Percentiles rank a stretch among this genome's conserved stretches.
These are phyloP conservation scores for Meyerozyma carpophila DNA, from an alignment of 1,139 yeast species.

Conservation along the genomic window DNA sequence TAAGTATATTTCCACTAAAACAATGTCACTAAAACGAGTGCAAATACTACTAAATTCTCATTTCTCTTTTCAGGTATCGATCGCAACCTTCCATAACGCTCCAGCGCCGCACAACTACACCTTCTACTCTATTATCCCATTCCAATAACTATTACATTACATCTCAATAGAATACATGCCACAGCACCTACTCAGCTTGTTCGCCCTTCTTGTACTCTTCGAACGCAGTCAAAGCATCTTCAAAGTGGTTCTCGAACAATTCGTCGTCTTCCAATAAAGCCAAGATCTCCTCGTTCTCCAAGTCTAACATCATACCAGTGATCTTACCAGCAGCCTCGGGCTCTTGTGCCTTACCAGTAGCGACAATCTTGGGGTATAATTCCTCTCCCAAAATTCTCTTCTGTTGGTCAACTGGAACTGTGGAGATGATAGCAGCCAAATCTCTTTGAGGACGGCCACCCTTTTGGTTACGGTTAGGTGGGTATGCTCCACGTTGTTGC, in stretches of 20 bases:
- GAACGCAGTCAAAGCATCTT: conserved; percentile 92
- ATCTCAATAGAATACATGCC: conserved; percentile 1
- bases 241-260: conserved; percentile 84
- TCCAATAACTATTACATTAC: conserved; percentile 1
- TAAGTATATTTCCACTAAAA: too few relatives aligned
- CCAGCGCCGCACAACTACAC: background rate
- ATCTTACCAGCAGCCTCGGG: conserved; percentile 98
- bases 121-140: background rate
- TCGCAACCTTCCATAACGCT: too few relatives aligned
- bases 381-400: conserved; percentile 97
- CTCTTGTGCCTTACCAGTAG: conserved; percentile 81
- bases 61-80: too few relatives aligned
- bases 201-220: conserved; percentile 69
- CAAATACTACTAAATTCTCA: too few relatives aligned
- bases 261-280: conserved; percentile 87
- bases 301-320: conserved; percentile 98
- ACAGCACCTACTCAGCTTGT: conserved; percentile 19
- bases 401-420: conserved; percentile 80
- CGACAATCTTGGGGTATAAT: conserved; percentile 88
- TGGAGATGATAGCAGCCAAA: conserved; percentile 56
- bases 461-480: conserved; percentile 41
- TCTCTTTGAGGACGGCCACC: conserved; percentile 37
- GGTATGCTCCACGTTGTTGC: conserved; percentile 37
- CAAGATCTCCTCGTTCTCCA: conserved; percentile 88
- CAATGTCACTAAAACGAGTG: too few relatives aligned